Evolutionary conservation across 2,329 filamentous ascomycete genomes (phyloP), one percentile per base, ranked within the genome.

Genomic region (Xylaria sp.): DNA sequence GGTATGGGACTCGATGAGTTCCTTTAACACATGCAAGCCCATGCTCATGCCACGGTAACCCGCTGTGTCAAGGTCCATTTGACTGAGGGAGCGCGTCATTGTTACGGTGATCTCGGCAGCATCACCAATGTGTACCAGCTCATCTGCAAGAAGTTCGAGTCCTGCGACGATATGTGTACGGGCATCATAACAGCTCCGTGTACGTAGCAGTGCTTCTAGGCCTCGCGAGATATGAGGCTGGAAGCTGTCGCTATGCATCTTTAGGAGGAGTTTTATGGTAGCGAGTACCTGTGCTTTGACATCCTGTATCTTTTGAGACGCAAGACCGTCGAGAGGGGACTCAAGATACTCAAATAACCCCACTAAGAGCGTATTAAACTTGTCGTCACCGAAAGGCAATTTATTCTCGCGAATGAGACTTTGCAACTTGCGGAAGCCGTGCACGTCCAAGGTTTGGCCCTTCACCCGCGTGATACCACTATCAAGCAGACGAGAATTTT

Each of bases 341-440:
- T 93, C 88, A 30, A 94, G 86, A 76, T 91, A 94, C 56, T 89
- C 87, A 69, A 94, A 91, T 21, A 93, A 84, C 0, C 89, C 90
- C 2, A 86, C 74, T 42, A 94, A 81, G 1, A 94, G 83, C 7
- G 89, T 85, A 71, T 91, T 87, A 68, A 93, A 93, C 71, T 88
- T 91, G 56, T 90, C 88, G 68, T 90, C 87, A 1, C 85, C 85
- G 76, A 92, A 89, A 21, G 88, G 83, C 14, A 89, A 85, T 74
- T 86, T 86, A 75, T 85, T 87, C 67, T 92, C 90, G 71, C 91
- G 89, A 68, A 93, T 85, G 71, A 94, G 85, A 47, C 90, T 90
- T 78, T 94, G 92, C 57, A 94, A 83, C 75, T 92, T 92, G 61
- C 92, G 88, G 84, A 94, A 93, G 65, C 92, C 92, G 76, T 94